Conservation (phyloP, 2,329 filamentous ascomycete species). For the Aureobasidium pullulans region DNA sequence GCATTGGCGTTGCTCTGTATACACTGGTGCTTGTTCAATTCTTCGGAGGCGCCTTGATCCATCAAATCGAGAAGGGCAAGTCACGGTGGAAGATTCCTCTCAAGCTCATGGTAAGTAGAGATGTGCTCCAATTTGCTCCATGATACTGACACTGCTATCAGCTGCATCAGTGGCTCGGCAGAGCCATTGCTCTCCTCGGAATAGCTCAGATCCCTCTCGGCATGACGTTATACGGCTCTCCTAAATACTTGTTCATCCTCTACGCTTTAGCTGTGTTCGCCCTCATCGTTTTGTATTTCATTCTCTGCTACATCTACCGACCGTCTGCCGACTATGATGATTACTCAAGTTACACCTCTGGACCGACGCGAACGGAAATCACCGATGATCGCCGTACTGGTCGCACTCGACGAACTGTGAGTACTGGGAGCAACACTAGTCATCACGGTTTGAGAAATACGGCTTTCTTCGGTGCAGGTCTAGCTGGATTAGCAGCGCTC, state of each 20-base stretch:
- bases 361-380: conserved; percentile 16
- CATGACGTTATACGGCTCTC: conserved; percentile 85
- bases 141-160: conserved; percentile 16
- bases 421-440: not conserved
- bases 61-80: conserved; percentile 30
- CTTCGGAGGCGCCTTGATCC: conserved; percentile 34
- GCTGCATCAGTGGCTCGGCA: conserved; percentile 84
- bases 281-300: conserved; percentile 15
- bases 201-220: conserved; percentile 84
- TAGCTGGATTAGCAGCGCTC: conserved; percentile 49
- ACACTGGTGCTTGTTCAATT: conserved; percentile 64
- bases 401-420: conserved; percentile 11
- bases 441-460: conserved; percentile 17
- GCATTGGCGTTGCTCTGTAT: conserved; percentile 74
- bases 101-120: conserved; percentile 45
- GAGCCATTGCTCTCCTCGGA: conserved; percentile 69
- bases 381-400: conserved; percentile 15
- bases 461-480: conserved; percentile 39
- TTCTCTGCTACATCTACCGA: conserved; percentile 22
- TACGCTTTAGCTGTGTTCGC: conserved; percentile 61
- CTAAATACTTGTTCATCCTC: conserved; percentile 74
- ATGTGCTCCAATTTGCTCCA: not conserved
- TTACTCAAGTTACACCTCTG: conserved; percentile 16
- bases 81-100: conserved; percentile 48
- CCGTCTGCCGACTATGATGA: conserved; percentile 28